phyloP scores from a whole-genome alignment of 305 asterid species.

The Fraxinus platypoda region DNA sequence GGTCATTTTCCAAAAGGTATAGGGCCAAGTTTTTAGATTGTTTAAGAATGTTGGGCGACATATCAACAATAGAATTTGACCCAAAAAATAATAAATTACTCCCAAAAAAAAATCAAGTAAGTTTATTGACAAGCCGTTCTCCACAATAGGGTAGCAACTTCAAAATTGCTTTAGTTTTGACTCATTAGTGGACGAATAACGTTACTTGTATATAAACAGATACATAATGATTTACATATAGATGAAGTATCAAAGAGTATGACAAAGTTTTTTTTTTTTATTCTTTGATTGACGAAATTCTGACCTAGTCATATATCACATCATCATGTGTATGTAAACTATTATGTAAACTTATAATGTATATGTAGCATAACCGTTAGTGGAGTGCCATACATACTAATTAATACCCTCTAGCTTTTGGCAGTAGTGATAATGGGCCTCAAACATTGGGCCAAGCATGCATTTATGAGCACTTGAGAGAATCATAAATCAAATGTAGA shows the following conservation, averaged over 20 bases:
- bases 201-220: too few relatives aligned
- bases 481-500: background rate
- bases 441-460: background rate
- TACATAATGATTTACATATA: too few relatives aligned
- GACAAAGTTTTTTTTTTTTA: too few relatives aligned
- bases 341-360: too few relatives aligned
- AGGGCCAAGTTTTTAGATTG: constrained; percentile 19
- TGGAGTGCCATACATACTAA: background rate
- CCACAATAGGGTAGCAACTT: background rate
- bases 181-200: background rate
- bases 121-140: background rate
- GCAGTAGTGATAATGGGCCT: background rate
- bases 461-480: background rate
- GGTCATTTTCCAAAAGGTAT: constrained; percentile 13
- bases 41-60: constrained; percentile 21
- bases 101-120: background rate
- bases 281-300: too few relatives aligned
- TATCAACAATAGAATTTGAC: background rate
- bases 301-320: too few relatives aligned
- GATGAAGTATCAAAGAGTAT: too few relatives aligned
- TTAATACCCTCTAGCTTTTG: too few relatives aligned
- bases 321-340: too few relatives aligned
- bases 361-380: too few relatives aligned
- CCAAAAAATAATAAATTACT: background rate
- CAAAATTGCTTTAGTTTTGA: too few relatives aligned